Conservation (phyloP, 306 rosid genomes). For the Vigna radiata region DNA sequence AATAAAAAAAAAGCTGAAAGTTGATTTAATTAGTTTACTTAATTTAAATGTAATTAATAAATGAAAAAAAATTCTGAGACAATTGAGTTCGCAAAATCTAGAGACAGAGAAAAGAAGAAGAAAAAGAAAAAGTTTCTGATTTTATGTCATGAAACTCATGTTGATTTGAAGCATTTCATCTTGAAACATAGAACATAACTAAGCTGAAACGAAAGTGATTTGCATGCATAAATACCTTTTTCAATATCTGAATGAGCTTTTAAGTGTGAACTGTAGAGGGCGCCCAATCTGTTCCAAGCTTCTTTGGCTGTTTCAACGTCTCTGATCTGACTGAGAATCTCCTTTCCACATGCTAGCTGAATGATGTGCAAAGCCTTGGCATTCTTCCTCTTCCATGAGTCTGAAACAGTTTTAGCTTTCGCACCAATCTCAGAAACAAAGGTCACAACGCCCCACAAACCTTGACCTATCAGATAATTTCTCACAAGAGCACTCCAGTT, state of each 20-base stretch:
- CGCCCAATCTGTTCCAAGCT: conserved; percentile 33
- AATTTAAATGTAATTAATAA: too few relatives aligned
- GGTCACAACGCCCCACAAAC: conserved; percentile 21
- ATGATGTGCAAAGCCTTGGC: conserved; percentile 42
- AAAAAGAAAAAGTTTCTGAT: too few relatives aligned
- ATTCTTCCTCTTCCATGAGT: not conserved
- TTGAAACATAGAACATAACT: too few relatives aligned
- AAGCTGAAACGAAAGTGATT: too few relatives aligned
- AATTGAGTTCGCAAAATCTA: too few relatives aligned
- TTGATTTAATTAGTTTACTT: too few relatives aligned
- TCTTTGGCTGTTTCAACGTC: not conserved
- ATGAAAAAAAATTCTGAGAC: too few relatives aligned
- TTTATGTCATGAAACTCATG: too few relatives aligned
- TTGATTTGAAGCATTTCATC: too few relatives aligned
- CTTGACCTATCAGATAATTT: conserved; percentile 28
- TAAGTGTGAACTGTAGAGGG: not conserved
- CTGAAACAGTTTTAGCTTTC: not conserved
- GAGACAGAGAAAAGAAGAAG: too few relatives aligned
- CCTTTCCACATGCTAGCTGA: conserved; percentile 39
- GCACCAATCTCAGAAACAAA: not conserved
- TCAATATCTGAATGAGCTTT: not conserved
- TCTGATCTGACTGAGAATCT: conserved; percentile 7
- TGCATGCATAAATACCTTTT: not conserved
- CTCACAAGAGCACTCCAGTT: conserved; percentile 36
- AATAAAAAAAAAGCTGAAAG: too few relatives aligned